Base-by-base conservation (phyloP, 2,329 filamentous ascomycete species). In the Beauveria sp. region DNA sequence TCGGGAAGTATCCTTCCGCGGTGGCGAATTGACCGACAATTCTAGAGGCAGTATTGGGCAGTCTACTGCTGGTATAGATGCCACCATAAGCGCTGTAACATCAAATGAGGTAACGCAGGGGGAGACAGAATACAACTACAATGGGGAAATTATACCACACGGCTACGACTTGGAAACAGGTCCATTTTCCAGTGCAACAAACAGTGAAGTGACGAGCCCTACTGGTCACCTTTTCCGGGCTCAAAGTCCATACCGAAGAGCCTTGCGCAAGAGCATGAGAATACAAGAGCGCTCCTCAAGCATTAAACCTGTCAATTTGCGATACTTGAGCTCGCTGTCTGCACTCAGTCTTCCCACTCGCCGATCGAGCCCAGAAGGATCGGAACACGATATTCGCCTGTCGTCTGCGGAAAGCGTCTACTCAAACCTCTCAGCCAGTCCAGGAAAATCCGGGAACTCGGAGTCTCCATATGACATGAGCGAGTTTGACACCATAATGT, bases 171-270 rank as follows among this genome's bases (percentile, higher is more conserved):
- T 51, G 16, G 50, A 61, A 5, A 31, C 22, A 10, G 59, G 42
- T 5, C 40, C 43, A 55, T 28, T 54, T 26, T 55, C 22, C 57
- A 52, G 55, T 49, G 51, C 50, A 55, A 31, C 28, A 3, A 49
- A 50, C 42, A 61, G 50, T 31, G 59, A 31, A 22, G 3, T 83
- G 65, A 80, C 77, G 1, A 84, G 81, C 50, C 79, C 80, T 2
- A 72, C 75, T 1, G 77, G 76, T 18, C 79, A 82, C 63, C 70
- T 84, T 1, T 83, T 85, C 63, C 76, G 82, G 31, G 80, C 81
- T 0, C 73, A 77, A 28, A 86, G 83, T 60, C 82, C 83, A 0
- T 87, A 81, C 65, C 79, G 83, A 3, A 79, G 79, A 28, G 80
- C 79, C 2, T 67, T 86, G 38, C 77, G 75, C 50, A 75, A 77